Base-by-base conservation (phyloP, 2,329 filamentous ascomycete genomes). In the Gyromitra esculenta region DNA sequence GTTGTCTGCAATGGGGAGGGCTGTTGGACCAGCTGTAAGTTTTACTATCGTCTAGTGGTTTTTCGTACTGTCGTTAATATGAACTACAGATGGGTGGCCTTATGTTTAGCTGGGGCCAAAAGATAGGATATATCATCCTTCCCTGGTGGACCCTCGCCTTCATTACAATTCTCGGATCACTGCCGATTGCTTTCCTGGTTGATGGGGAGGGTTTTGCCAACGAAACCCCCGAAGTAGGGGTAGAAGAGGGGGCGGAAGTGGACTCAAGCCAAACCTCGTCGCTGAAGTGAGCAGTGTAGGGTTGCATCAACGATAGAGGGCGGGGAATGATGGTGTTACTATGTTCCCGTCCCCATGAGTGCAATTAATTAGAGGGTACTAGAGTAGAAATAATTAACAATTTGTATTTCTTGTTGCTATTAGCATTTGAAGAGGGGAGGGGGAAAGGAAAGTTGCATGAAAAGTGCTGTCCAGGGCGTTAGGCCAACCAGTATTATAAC, bases 71-170 rank as follows among this genome's bases (percentile, higher is more conserved):
- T 41, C 37, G 11, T 31, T 78, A 62, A 73, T 56, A 21, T 7
- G 5, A 56, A 15, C 0, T 31, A 9, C 39, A 79, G 78, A 18
- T 70, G 35, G 88, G 90, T 0, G 95, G 95, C 0, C 84, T 86
- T 0, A 86, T 90, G 0, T 97, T 97, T 81, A 91, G 89, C 0
- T 89, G 88, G 84, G 95, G 95, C 0, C 89, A 93, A 0, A 88
- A 91, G 80, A 85, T 87, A 39, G 92, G 92, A 0, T 95, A 93
- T 82, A 87, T 96, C 39, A 88, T 96, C 66, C 85, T 92, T 0
- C 91, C 94, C 0, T 97, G 92, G 88, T 97, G 92, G 89, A 86
- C 91, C 2, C 85, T 97, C n/a, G 87, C 89, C 0, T 80, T 85
- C 0, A 85, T 96, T 57, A 88, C 90, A 0, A 77, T 88, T 0